phyloP scores from a whole-genome alignment of 495 filamentous ascomycete species.

The Penicillium herquei region DNA sequence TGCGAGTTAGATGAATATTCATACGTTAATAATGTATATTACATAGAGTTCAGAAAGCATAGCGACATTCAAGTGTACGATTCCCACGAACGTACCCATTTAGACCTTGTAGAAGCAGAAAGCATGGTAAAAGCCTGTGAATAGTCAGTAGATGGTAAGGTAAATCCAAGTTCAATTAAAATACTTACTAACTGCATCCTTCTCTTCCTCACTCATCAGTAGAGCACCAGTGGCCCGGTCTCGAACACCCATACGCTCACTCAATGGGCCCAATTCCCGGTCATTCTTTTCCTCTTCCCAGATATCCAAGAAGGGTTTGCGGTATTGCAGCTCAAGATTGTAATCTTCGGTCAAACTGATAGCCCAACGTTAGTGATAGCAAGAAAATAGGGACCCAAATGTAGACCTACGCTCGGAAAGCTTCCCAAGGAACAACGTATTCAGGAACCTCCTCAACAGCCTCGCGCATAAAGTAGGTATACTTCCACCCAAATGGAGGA shows the following conservation, averaged over 20 bases:
- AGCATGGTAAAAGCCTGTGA: slow-evolving; percentile 73
- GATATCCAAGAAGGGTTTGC: slow-evolving; percentile 82
- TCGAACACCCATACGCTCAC: slow-evolving; percentile 91
- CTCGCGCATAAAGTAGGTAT: slow-evolving; percentile 92
- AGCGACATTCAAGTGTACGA: too few species aligned
- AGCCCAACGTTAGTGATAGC: background rate
- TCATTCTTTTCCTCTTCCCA: slow-evolving; percentile 89
- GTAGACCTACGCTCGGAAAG: slow-evolving; percentile 70
- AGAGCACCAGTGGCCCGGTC: slow-evolving; percentile 65
- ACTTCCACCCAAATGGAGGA: slow-evolving; percentile 95
- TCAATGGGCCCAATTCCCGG: slow-evolving; percentile 71
- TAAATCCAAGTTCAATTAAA: background rate
- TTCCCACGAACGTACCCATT: background rate
- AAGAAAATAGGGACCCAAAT: background rate
- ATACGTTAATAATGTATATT: background rate
- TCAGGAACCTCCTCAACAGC: slow-evolving; percentile 95
- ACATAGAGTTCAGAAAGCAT: background rate
- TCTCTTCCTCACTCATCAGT: slow-evolving; percentile 73
- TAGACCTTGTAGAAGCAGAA: slow-evolving; percentile 95
- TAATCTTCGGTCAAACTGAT: slow-evolving; percentile 78
- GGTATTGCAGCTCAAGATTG: slow-evolving; percentile 91
- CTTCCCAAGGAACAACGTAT: slow-evolving; percentile 98
- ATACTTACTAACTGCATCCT: slow-evolving; percentile 74
- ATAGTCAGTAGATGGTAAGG: slow-evolving; percentile 8
- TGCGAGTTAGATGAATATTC: background rate